Evolutionary conservation across 768 basidiomycete genomes (phyloP).

Genomic region (Boletus edulis): DNA sequence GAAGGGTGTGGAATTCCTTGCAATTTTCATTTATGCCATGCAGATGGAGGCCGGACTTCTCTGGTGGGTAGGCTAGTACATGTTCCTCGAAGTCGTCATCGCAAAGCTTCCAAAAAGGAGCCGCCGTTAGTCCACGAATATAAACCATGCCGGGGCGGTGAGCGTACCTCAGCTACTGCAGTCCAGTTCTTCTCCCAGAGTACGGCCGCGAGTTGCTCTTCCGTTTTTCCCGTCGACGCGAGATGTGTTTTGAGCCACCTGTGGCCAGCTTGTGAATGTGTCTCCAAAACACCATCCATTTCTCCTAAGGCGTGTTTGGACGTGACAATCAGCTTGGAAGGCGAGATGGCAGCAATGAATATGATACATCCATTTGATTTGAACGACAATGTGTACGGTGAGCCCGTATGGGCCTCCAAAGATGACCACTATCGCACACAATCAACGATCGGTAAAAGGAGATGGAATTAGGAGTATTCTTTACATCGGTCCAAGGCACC

Average conservation of each 20-base stretch:
- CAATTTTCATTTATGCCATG: constrained; percentile 84
- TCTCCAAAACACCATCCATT: constrained; percentile 38
- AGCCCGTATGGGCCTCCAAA: constrained; percentile 62
- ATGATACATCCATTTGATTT: constrained; percentile 99
- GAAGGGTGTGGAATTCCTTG: constrained; percentile 66
- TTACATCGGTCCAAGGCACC: constrained; percentile 90
- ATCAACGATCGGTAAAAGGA: not conserved
- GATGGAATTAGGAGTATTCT: not conserved
- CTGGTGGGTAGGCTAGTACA: constrained; percentile 77
- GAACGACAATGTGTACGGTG: constrained; percentile 82
- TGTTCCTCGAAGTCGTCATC: constrained; percentile 98
- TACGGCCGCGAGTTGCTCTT: constrained; percentile 66
- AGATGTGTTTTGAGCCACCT: constrained; percentile 72
- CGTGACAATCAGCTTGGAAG: constrained; percentile 73
- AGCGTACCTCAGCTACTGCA: constrained; percentile 82
- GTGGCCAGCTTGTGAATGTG: constrained; percentile 84
- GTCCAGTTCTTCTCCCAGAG: constrained; percentile 88
- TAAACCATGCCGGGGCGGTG: not conserved
- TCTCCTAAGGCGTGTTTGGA: constrained; percentile 91
- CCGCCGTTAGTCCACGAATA: not conserved
- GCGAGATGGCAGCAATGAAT: constrained; percentile 83
- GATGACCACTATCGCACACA: constrained; percentile 63
- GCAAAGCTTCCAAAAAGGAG: constrained; percentile 64
- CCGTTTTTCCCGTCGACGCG: constrained; percentile 54
- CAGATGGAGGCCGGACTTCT: constrained; percentile 86